Evolutionary conservation across 805 yeast genomes (phyloP).

Genomic region (Starmerella stellata): DNA sequence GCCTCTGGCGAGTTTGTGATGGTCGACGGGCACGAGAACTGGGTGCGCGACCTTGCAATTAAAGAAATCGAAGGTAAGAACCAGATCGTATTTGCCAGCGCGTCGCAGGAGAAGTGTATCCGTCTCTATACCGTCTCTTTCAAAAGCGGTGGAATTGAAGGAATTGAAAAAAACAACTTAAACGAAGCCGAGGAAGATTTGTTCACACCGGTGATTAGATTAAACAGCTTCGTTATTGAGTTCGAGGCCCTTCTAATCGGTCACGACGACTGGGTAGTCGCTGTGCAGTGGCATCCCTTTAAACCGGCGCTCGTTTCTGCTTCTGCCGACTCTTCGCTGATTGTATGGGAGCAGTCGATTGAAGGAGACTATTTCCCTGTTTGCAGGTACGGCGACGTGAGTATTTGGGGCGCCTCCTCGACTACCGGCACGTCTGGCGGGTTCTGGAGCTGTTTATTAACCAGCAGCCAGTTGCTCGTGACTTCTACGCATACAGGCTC

Average conservation of each 20-base stretch:
- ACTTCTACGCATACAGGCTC: slow-evolving; percentile 89
- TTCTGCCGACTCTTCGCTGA: slow-evolving; percentile 81
- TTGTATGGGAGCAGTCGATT: slow-evolving; percentile 70
- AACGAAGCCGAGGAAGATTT: slow-evolving; percentile 56
- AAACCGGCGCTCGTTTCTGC: slow-evolving; percentile 53
- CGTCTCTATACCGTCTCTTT: slow-evolving; percentile 63
- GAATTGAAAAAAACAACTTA: too few species aligned
- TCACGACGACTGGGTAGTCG: slow-evolving; percentile 94
- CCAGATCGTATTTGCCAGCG: slow-evolving; percentile 55
- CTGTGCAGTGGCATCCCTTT: slow-evolving; percentile 63
- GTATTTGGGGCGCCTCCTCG: slow-evolving; percentile 91
- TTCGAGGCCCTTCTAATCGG: slow-evolving; percentile 94
- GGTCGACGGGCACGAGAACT: slow-evolving; percentile 85
- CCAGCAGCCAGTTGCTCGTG: slow-evolving; percentile 31
- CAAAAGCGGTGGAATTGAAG: too few species aligned
- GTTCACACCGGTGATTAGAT: too few species aligned
- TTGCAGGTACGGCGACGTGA: slow-evolving; percentile 71
- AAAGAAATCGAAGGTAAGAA: slow-evolving; percentile 29
- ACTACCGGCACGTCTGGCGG: slow-evolving; percentile 91
- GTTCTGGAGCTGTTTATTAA: slow-evolving; percentile 58
- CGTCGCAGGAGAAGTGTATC: slow-evolving; percentile 83
- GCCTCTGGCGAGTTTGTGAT: slow-evolving; percentile 11
- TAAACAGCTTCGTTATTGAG: slow-evolving; percentile 38
- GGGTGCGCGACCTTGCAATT: slow-evolving; percentile 68
- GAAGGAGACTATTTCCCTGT: slow-evolving; percentile 61